phyloP scores from a whole-genome alignment of 352 stramenopile species.

The Phytophthora meadii region DNA sequence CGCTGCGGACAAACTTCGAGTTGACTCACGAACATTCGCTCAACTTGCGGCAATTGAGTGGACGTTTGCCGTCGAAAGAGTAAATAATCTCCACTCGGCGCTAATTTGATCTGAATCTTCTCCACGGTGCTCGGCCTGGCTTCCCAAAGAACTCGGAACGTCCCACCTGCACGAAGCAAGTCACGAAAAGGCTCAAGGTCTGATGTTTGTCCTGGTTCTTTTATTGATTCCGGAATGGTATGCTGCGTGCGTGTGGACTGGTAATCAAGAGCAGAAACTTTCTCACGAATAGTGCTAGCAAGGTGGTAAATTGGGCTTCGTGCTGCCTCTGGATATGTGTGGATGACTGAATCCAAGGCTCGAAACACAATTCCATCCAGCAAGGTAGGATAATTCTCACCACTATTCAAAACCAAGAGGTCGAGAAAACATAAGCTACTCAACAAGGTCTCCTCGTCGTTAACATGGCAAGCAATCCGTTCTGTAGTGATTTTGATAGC shows the following conservation, averaged over 20 bases:
- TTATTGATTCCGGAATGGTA: background rate
- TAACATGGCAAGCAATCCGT: conserved; percentile 34
- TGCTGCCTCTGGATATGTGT: conserved; percentile 27
- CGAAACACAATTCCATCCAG: conserved; percentile 35
- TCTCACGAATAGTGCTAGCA: conserved; percentile 31
- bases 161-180: conserved; percentile 30
- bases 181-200: conserved; percentile 29
- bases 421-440: conserved; percentile 41
- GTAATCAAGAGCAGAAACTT: conserved; percentile 32
- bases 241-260: conserved; percentile 16
- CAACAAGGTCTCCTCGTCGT: conserved; percentile 41
- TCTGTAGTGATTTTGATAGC: conserved; percentile 43
- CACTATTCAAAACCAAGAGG: conserved; percentile 29
- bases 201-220: conserved; percentile 4
- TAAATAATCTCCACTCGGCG: conserved; percentile 47
- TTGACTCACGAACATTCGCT: conserved; percentile 56
- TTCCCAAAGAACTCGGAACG: conserved; percentile 36
- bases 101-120: conserved; percentile 41
- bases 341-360: conserved; percentile 21
- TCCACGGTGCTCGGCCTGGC: conserved; percentile 37
- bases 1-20: conserved; percentile 42
- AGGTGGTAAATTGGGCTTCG: conserved; percentile 29
- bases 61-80: conserved; percentile 43
- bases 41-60: conserved; percentile 23
- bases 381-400: conserved; percentile 24